These are phyloP conservation scores for Suhomyces emberorum DNA, from an alignment of 805 yeast genomes.

Conservation along the genomic window DNA sequence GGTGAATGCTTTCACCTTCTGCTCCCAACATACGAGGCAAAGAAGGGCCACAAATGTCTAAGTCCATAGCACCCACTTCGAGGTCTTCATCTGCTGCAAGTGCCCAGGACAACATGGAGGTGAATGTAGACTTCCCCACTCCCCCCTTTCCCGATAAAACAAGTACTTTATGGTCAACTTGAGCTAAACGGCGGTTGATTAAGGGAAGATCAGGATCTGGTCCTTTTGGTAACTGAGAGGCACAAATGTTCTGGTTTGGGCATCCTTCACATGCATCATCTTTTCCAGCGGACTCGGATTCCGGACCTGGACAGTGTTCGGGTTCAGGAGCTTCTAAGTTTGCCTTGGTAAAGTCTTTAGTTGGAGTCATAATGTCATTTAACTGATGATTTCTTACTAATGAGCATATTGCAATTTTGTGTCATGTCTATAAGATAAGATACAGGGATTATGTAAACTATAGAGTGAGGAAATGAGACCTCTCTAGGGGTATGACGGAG, in stretches of 20 bases:
- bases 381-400: no score
- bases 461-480: no score
- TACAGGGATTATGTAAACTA: no score
- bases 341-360: slow-evolving; percentile 8
- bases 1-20: slow-evolving; percentile 78
- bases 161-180: slow-evolving; percentile 72
- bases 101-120: slow-evolving; percentile 96
- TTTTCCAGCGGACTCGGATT: slow-evolving; percentile 88
- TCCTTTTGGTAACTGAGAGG: slow-evolving; percentile 77
- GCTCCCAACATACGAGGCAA: slow-evolving; percentile 94
- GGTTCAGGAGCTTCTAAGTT: slow-evolving; percentile 70
- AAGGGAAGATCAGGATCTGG: slow-evolving; percentile 91
- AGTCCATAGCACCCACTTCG: slow-evolving; percentile 95
- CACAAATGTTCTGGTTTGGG: slow-evolving; percentile 88
- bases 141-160: slow-evolving; percentile 89
- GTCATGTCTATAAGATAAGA: no score
- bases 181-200: slow-evolving; percentile 64
- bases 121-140: slow-evolving; percentile 95
- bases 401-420: no score
- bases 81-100: slow-evolving; percentile 71
- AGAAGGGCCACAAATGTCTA: slow-evolving; percentile 98
- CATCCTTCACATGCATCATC: slow-evolving; percentile 94
- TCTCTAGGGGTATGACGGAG: no score
- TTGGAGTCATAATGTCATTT: slow-evolving; percentile 5
- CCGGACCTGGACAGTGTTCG: slow-evolving; percentile 98